A percentile compares a stretch with the other conserved stretches of the same genome.
Conservation (phyloP, 371 early-diverging fungal species). For the Capillidium rhysosporum region DNA sequence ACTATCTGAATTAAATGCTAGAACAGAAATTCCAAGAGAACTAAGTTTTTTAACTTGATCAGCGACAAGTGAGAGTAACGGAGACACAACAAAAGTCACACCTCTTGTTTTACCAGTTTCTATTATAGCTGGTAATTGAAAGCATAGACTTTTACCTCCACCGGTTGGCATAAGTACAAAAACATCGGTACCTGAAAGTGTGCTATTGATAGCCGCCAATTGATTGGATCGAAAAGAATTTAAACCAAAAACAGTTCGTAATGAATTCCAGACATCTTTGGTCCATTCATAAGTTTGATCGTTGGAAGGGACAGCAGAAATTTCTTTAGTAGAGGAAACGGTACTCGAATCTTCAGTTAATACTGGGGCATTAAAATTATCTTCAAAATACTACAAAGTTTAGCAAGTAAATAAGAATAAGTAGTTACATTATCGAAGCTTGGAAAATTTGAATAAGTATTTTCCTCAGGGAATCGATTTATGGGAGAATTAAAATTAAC, state of each 20-base stretch:
- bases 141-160: constrained; percentile 98
- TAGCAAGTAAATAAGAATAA: too few relatives aligned
- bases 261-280: constrained; percentile 46
- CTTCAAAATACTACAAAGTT: too few relatives aligned
- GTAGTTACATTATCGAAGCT: too few relatives aligned
- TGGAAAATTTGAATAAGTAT: too few relatives aligned
- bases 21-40: constrained; percentile 48
- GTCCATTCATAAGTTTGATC: constrained; percentile 46
- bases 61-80: constrained; percentile 90
- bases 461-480: too few relatives aligned
- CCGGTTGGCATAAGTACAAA: constrained; percentile 99
- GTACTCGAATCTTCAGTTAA: too few relatives aligned
- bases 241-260: constrained; percentile 19
- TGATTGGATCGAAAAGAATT: constrained; percentile 73
- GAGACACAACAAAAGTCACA: constrained; percentile 92
- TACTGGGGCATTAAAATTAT: too few relatives aligned
- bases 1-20: constrained; percentile 44
- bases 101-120: constrained; percentile 39
- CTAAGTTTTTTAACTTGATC: constrained; percentile 88
- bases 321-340: too few relatives aligned
- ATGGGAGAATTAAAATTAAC: too few relatives aligned
- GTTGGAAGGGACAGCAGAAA: too few relatives aligned
- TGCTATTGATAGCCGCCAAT: constrained; percentile 80
- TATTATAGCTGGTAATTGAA: constrained; percentile 87
- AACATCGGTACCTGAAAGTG: constrained; percentile 69